Evolutionary conservation across 495 filamentous ascomycete species (phyloP).

Genomic region (Copromyces sp.): DNA sequence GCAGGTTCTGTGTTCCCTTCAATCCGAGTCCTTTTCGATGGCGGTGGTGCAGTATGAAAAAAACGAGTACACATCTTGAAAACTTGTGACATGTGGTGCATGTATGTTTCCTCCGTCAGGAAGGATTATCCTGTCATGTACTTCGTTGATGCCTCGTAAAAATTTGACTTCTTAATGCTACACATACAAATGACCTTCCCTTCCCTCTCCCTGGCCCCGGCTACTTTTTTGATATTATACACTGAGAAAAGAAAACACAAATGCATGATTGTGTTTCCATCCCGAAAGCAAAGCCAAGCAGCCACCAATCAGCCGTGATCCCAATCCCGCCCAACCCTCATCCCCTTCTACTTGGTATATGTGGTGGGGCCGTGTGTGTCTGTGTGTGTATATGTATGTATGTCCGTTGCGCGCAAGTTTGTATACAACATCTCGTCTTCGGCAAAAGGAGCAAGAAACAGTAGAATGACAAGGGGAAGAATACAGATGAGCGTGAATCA

Average conservation of each 20-base stretch:
- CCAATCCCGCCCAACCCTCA: neutral
- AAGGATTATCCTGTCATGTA: neutral
- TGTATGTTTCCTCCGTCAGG: no score
- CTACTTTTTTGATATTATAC: slow-evolving; percentile 11
- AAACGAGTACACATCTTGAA: no score
- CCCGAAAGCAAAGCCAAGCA: neutral
- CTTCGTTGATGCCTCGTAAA: slow-evolving; percentile 1
- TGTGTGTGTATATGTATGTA: neutral
- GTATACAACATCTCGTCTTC: neutral
- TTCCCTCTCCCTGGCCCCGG: neutral
- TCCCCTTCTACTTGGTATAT: neutral
- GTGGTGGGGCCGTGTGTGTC: neutral
- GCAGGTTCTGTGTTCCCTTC: no score
- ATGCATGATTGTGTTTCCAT: neutral
- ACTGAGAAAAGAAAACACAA: neutral
- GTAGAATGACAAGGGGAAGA: neutral
- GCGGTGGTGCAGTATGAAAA: no score
- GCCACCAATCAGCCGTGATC: neutral
- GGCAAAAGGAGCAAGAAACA: neutral
- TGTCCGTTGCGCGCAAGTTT: neutral
- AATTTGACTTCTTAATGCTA: neutral
- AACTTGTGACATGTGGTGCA: no score
- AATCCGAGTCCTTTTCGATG: no score
- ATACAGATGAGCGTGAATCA: neutral
- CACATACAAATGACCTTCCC: neutral